A percentile compares a stretch with the other conserved stretches of the same genome.
These are phyloP conservation scores for Ananas comosus DNA, from an alignment of 176 grass and related monocot genomes.

Conservation along the genomic window DNA sequence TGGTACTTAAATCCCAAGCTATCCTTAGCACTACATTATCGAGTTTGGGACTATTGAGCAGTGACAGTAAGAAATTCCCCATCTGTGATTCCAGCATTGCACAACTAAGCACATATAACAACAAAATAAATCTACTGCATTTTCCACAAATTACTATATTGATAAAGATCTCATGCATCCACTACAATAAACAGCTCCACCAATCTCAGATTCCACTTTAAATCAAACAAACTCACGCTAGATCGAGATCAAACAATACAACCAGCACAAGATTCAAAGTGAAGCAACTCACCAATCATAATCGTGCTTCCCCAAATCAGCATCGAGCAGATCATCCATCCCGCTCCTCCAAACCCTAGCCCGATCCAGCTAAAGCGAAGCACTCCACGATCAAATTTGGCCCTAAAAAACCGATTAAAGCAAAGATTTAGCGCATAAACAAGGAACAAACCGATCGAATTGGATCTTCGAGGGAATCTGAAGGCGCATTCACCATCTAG, in stretches of 20 bases:
- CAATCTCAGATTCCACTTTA: background rate
- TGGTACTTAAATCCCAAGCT: too few relatives aligned
- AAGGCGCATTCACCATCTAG: background rate
- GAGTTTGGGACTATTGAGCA: too few relatives aligned
- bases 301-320: conserved; percentile 93
- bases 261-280: conserved; percentile 3
- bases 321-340: conserved; percentile 80
- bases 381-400: background rate
- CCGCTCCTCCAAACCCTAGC: conserved; percentile 1
- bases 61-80: too few relatives aligned
- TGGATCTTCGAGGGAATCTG: background rate
- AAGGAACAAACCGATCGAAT: background rate
- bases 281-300: conserved; percentile 70
- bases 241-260: background rate
- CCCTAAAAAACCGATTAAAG: conserved; percentile 11
- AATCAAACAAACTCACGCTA: background rate
- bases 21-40: too few relatives aligned
- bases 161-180: background rate
- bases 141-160: too few relatives aligned
- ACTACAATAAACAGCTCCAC: background rate
- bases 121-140: too few relatives aligned
- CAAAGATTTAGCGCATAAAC: background rate
- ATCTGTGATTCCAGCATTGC: too few relatives aligned
- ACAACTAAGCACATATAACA: too few relatives aligned
- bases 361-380: conserved; percentile 5